Conservation (phyloP, 73 alveolate genomes). For the Paramecium caudatum region DNA sequence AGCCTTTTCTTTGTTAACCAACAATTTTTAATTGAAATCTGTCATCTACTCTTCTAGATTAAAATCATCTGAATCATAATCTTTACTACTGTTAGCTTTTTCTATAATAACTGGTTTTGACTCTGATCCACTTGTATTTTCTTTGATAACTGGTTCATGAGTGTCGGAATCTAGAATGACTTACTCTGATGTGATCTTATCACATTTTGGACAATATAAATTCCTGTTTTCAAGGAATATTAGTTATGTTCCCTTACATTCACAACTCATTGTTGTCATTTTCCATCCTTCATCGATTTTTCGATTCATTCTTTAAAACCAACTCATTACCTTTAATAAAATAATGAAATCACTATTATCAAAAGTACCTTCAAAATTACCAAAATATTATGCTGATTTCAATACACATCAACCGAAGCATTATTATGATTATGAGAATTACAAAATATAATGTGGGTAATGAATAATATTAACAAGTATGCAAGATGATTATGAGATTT, state of each 20-base stretch:
- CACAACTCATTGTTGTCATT: slow-evolving; percentile 45
- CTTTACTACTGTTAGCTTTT: not conserved
- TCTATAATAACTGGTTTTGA: slow-evolving; percentile 41
- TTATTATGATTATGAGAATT: slow-evolving; percentile 75
- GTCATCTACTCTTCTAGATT: slow-evolving; percentile 4
- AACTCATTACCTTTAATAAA: too few species aligned
- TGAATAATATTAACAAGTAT: slow-evolving; percentile 27
- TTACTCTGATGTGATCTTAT: slow-evolving; percentile 17
- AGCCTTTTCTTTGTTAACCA: not conserved
- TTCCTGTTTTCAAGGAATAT: slow-evolving; percentile 17
- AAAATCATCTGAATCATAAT: slow-evolving; percentile 40
- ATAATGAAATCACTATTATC: not conserved
- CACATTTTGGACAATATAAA: slow-evolving; percentile 58
- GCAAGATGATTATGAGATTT: slow-evolving; percentile 76
- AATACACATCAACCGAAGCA: slow-evolving; percentile 61
- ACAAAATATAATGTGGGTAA: slow-evolving; percentile 66
- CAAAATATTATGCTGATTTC: slow-evolving; percentile 75
- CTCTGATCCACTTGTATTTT: slow-evolving; percentile 18
- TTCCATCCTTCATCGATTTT: slow-evolving; percentile 67
- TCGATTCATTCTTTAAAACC: slow-evolving; percentile 42
- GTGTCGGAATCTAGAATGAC: slow-evolving; percentile 27
- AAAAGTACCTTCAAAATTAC: slow-evolving; percentile 32
- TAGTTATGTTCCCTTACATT: slow-evolving; percentile 9
- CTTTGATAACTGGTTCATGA: not conserved
- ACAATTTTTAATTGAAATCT: not conserved